Conservation (phyloP, 2,329 filamentous ascomycete genomes). For the Epichloe aotearoae region DNA sequence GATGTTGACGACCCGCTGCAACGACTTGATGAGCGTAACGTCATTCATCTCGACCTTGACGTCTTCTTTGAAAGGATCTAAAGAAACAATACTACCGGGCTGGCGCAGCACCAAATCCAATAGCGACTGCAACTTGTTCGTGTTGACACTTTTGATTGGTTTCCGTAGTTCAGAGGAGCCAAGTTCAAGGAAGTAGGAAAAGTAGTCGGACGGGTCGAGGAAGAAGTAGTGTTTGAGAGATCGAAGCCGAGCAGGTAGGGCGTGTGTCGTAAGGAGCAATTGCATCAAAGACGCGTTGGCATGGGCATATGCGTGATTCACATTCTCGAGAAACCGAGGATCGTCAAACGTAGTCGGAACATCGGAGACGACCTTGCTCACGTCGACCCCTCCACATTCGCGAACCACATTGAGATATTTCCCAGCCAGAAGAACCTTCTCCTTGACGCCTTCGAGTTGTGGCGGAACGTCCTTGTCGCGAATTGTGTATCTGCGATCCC, state of each 20-base stretch:
- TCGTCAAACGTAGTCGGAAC: slow-evolving; percentile 92
- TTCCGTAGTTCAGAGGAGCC: slow-evolving; percentile 82
- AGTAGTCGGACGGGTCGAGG: slow-evolving; percentile 93
- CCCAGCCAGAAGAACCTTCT: slow-evolving; percentile 86
- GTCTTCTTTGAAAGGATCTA: slow-evolving; percentile 96
- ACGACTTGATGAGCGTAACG: slow-evolving; percentile 77
- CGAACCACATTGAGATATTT: slow-evolving; percentile 97
- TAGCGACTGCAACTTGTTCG: slow-evolving; percentile 83
- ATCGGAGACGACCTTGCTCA: slow-evolving; percentile 76
- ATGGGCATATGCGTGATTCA: slow-evolving; percentile 87
- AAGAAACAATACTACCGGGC: slow-evolving; percentile 80
- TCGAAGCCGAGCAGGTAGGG: slow-evolving; percentile 70
- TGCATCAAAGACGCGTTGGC: slow-evolving; percentile 90
- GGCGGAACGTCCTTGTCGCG: slow-evolving; percentile 84
- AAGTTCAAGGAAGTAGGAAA: slow-evolving; percentile 93
- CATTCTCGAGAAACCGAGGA: slow-evolving; percentile 82
- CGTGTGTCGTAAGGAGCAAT: slow-evolving; percentile 83
- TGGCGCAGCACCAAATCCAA: slow-evolving; percentile 96
- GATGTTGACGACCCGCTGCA: slow-evolving; percentile 94
- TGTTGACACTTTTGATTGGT: slow-evolving; percentile 77
- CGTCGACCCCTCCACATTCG: slow-evolving; percentile 91
- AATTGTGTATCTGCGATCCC: slow-evolving; percentile 94
- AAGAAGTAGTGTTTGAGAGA: slow-evolving; percentile 99
- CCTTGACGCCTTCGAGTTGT: slow-evolving; percentile 79
- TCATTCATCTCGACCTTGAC: slow-evolving; percentile 97